Conservation (phyloP, 192 early-diverging fungal species). For the Dissophora globulifera region DNA sequence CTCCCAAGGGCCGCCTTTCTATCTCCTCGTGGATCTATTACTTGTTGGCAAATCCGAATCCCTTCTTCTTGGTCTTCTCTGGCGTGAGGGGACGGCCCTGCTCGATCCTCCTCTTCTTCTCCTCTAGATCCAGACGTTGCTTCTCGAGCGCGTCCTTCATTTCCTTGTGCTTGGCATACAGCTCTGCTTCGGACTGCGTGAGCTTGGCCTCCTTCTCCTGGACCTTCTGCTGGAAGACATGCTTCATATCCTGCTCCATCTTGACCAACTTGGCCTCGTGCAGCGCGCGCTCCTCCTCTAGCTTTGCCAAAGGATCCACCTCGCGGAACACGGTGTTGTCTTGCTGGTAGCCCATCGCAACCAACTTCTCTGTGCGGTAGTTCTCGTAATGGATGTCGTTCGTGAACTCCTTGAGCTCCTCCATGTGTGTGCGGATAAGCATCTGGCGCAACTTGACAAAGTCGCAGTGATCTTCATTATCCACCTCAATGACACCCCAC, state of each 20-base stretch:
- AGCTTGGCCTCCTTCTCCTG: constrained; percentile 98
- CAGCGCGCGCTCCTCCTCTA: constrained; percentile 91
- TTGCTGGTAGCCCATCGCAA: constrained; percentile 85
- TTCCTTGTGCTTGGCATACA: constrained; percentile 96
- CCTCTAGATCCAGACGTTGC: constrained; percentile 92
- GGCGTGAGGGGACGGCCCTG: constrained; percentile 75
- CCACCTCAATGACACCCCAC: constrained; percentile 97
- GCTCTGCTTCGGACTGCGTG: constrained; percentile 96
- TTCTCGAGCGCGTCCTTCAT: constrained; percentile 98
- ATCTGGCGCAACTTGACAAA: constrained; percentile 96
- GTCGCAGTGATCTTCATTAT: constrained; percentile 96
- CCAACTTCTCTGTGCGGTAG: constrained; percentile 94
- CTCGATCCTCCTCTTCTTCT: constrained; percentile 92
- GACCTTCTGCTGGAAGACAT: constrained; percentile 98
- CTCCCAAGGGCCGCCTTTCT: neutral
- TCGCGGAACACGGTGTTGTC: constrained; percentile 84
- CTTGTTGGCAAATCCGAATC: constrained; percentile 72
- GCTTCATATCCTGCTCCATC: constrained; percentile 99
- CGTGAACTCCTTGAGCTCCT: constrained; percentile 97
- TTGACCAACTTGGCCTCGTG: constrained; percentile 97
- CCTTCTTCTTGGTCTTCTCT: constrained; percentile 79
- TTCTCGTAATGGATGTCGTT: constrained; percentile 92
- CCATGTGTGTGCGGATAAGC: constrained; percentile 93
- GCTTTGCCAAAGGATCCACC: constrained; percentile 77
- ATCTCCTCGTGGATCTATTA: constrained; percentile 13